These are phyloP conservation scores for Starmera caribaea DNA, from an alignment of 805 yeast species.

Conservation along the genomic window DNA sequence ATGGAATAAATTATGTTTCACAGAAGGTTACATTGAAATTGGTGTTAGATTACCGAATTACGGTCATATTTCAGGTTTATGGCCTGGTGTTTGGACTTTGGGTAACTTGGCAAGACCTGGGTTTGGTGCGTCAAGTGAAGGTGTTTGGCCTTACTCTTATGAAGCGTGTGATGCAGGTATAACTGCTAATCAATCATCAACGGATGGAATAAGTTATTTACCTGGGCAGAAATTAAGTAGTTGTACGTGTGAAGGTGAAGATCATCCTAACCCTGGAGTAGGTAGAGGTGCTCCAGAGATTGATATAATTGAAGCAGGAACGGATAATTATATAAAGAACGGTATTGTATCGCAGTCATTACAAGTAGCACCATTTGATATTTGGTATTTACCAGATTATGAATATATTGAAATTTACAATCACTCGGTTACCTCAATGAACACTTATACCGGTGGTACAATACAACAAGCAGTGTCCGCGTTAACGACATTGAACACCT, in stretches of 20 bases:
- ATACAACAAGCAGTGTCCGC: slow-evolving; percentile 42
- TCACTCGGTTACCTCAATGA: slow-evolving; percentile 31
- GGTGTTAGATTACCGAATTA: slow-evolving; percentile 33
- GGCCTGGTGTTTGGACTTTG: slow-evolving; percentile 44
- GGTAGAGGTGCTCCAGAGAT: slow-evolving; percentile 45
- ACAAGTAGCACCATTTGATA: slow-evolving; percentile 42
- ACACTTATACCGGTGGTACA: slow-evolving; percentile 40
- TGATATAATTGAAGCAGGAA: slow-evolving; percentile 39
- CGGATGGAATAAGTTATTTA: slow-evolving; percentile 36
- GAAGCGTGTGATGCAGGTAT: slow-evolving; percentile 40
- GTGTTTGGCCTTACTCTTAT: slow-evolving; percentile 43
- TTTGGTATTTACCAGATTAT: slow-evolving; percentile 44
- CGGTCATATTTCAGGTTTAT: slow-evolving; percentile 32
- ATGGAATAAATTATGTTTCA: slow-evolving; percentile 38
- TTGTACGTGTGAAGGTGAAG: slow-evolving; percentile 36
- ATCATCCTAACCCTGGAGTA: slow-evolving; percentile 36
- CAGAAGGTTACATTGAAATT: slow-evolving; percentile 33
- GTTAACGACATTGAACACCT: slow-evolving; percentile 35
- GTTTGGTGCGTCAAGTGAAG: slow-evolving; percentile 35
- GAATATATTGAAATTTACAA: slow-evolving; percentile 34
- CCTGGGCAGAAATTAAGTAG: slow-evolving; percentile 35
- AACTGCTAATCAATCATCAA: slow-evolving; percentile 37
- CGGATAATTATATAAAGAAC: slow-evolving; percentile 20
- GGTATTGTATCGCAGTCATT: slow-evolving; percentile 42
- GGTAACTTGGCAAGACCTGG: slow-evolving; percentile 43